Evolutionary conservation across 371 early-diverging fungal genomes (phyloP).

Genomic region (Lichtheimia ornata): DNA sequence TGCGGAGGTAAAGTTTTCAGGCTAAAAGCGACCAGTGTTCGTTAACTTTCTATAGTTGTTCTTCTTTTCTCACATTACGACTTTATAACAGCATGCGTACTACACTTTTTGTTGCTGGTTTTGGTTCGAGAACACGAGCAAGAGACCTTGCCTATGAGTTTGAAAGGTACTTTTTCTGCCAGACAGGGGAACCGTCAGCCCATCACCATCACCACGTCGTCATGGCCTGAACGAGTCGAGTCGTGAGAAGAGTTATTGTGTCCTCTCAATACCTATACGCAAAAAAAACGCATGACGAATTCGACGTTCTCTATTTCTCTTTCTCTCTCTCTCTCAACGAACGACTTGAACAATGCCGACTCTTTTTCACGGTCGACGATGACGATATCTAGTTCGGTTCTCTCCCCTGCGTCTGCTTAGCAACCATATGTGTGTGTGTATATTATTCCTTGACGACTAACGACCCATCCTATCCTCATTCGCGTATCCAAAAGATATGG

Average conservation of each 20-base stretch:
- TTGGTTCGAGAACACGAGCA: constrained; percentile 70
- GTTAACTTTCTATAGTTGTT: too few relatives aligned
- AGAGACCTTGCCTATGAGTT: constrained; percentile 85
- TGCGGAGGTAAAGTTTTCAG: too few relatives aligned
- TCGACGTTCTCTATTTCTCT: background rate
- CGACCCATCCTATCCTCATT: background rate
- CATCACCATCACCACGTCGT: background rate
- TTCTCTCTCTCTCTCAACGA: background rate
- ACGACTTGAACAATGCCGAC: too few relatives aligned
- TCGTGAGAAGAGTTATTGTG: too few relatives aligned
- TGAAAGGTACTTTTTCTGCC: constrained; percentile 62
- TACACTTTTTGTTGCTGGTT: constrained; percentile 76
- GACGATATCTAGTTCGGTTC: too few relatives aligned
- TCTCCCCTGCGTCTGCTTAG: background rate
- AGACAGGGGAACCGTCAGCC: background rate
- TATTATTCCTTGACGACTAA: constrained; percentile 2
- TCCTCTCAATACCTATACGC: background rate
- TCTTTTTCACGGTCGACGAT: too few relatives aligned
- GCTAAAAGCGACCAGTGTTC: too few relatives aligned
- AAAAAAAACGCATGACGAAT: background rate
- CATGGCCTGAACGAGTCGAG: background rate
- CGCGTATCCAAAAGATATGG: constrained; percentile 64
- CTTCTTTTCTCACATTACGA: too few relatives aligned
- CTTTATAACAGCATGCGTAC: constrained; percentile 28
- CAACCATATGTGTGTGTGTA: background rate